Percentiles rank a stretch among this genome's conserved stretches.
phyloP scores from a whole-genome alignment of 139 green algal genomes.

The Coccomyxa sp. region DNA sequence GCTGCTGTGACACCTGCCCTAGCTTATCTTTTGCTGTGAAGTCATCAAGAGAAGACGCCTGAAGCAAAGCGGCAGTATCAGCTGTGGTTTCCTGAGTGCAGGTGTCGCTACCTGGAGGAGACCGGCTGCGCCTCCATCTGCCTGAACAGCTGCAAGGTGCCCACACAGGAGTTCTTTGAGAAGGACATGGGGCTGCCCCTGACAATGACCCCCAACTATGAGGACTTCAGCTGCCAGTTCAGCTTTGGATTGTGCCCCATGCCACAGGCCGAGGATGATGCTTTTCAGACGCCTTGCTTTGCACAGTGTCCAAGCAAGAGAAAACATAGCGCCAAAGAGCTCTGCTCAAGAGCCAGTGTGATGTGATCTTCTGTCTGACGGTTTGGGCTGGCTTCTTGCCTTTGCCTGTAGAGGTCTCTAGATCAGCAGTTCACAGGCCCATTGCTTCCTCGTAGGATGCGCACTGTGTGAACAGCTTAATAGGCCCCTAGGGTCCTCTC shows the following conservation, averaged over 20 bases:
- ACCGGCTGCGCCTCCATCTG: conserved; percentile 77
- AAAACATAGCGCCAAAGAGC: too few relatives aligned
- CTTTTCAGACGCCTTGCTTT: conserved; percentile 67
- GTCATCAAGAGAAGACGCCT: background rate
- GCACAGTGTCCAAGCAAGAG: conserved; percentile 54
- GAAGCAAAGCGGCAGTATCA: background rate
- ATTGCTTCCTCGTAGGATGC: too few relatives aligned
- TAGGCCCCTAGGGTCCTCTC: too few relatives aligned
- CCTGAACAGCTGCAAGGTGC: conserved; percentile 88
- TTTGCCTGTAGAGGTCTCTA: too few relatives aligned
- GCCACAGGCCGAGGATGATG: conserved; percentile 53
- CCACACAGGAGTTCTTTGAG: conserved; percentile 85
- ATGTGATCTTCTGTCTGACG: too few relatives aligned
- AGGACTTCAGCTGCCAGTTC: conserved; percentile 79
- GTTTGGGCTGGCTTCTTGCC: too few relatives aligned
- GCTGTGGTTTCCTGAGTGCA: background rate
- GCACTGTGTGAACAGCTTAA: too few relatives aligned
- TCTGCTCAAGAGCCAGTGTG: too few relatives aligned
- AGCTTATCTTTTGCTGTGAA: background rate
- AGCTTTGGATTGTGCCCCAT: conserved; percentile 63
- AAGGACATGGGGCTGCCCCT: conserved; percentile 82
- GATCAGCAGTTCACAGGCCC: too few relatives aligned
- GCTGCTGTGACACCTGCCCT: too few relatives aligned
- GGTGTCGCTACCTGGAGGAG: conserved; percentile 87
- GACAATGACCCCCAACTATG: conserved; percentile 89